Evolutionary conservation across 2,329 filamentous ascomycete genomes (phyloP), one percentile per base, ranked within the genome.

Genomic region (Incumbomyces lentus): DNA sequence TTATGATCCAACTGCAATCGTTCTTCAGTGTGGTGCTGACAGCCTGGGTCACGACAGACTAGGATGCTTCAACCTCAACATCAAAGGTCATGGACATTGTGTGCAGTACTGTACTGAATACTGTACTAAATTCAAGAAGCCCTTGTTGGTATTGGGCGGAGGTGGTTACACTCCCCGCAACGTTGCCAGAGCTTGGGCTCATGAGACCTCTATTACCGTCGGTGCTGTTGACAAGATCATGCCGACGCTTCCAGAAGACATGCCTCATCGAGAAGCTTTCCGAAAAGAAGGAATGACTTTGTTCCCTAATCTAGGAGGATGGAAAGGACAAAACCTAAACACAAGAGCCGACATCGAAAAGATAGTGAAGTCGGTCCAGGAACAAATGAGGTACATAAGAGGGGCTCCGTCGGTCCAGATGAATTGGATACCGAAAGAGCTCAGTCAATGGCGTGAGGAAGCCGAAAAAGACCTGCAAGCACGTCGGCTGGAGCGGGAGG

Each of bases 161-260:
- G 92, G 92, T 47, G 92, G 92, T 22, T 98, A 98, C 67, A 98
- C 92, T 12, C 89, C 92, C 4, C 80, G 90, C 54, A 98, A 98
- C 60, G 92, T 98, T 6, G 92, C 92, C 35, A 84, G 92, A 45
- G 88, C 90, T 26, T 98, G 92, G 92, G 87, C 89, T 18, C 90
- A 94, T 66, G 92, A 98, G 68, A 98, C 92, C 11, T 84, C 85
- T 50, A 86, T 96, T 55, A 87, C 87, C 50, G 85, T 93, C 52
- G 81, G 82, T 55, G 81, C 80, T 48, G 74, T 84, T 50, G 74
- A 83, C 52, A 76, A 78, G 48, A 82, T 95, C 52, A 70, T 77
- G 61, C 76, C 83, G 14, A 75, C 79, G 11, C 82, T 96, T 22
- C 90, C 92, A 0, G 68, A 77, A 31, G 81, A 93, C 58, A 80